These are phyloP conservation scores for Turritis glabra DNA, from an alignment of 345 rosid genomes.

Conservation along the genomic window DNA sequence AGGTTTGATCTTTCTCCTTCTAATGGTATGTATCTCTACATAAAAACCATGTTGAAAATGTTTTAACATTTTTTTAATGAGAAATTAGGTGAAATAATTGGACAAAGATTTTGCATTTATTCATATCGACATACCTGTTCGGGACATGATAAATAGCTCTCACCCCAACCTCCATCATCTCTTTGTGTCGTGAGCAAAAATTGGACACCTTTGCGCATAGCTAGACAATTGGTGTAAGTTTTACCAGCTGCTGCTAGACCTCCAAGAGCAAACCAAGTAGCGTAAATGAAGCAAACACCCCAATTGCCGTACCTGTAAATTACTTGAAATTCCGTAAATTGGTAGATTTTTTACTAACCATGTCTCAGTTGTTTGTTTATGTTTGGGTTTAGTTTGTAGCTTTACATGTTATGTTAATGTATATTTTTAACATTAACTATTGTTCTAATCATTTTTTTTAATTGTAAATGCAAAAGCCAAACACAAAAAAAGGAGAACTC, in stretches of 20 bases:
- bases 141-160: constrained; percentile 46
- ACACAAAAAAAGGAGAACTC: too few species aligned
- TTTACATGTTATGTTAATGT: too few species aligned
- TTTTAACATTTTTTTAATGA: background rate
- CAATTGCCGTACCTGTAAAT: background rate
- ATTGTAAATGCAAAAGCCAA: too few species aligned
- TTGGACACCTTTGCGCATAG: background rate
- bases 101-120: background rate
- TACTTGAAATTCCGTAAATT: too few species aligned
- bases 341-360: too few species aligned
- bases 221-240: constrained; percentile 36
- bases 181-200: background rate
- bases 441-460: too few species aligned
- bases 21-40: constrained; percentile 49
- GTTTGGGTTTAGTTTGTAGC: too few species aligned
- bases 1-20: constrained; percentile 53
- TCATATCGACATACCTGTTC: constrained; percentile 31
- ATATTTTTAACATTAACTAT: too few species aligned
- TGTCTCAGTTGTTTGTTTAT: too few species aligned
- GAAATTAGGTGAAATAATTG: background rate
- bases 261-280: constrained; percentile 52
- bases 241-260: constrained; percentile 50
- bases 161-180: background rate
- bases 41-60: background rate
- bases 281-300: constrained; percentile 37